Percentiles rank a stretch among this genome's conserved stretches.
Evolutionary conservation across 75 land plant species (phyloP).

Genomic region (Isoetes taiwanensis): DNA sequence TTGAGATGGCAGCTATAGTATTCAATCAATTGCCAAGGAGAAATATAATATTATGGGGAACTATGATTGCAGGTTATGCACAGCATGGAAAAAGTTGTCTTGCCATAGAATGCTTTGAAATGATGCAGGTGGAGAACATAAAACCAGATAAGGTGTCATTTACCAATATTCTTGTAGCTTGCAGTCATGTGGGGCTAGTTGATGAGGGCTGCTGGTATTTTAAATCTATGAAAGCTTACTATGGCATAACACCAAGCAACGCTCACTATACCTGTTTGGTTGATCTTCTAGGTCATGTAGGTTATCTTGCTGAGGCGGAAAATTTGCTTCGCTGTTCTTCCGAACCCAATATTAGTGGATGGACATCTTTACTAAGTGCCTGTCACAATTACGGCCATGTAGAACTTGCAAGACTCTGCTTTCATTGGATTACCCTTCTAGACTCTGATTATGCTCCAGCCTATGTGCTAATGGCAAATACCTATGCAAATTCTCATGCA

Average conservation of each 20-base stretch:
- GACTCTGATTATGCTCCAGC: neutral
- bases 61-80: slow-evolving; percentile 26
- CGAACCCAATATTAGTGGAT: neutral
- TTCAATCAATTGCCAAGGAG: slow-evolving; percentile 17
- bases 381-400: slow-evolving; percentile 3
- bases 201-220: neutral
- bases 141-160: slow-evolving; percentile 8
- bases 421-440: neutral
- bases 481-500: neutral
- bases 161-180: neutral
- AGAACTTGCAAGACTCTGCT: slow-evolving; percentile 1
- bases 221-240: neutral
- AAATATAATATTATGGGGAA: slow-evolving; percentile 32
- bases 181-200: slow-evolving; percentile 2
- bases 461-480: slow-evolving; percentile 1
- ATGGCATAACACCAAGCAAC: neutral
- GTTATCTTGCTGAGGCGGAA: neutral
- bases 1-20: slow-evolving; percentile 11
- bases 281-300: neutral
- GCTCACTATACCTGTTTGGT: slow-evolving; percentile 6
- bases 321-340: neutral
- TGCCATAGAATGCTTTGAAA: neutral
- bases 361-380: slow-evolving; percentile 4
- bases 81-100: slow-evolving; percentile 13
- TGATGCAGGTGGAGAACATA: neutral